Evolutionary conservation across 2,329 filamentous ascomycete species (phyloP).

Genomic region (Neocucurbitaria cava): DNA sequence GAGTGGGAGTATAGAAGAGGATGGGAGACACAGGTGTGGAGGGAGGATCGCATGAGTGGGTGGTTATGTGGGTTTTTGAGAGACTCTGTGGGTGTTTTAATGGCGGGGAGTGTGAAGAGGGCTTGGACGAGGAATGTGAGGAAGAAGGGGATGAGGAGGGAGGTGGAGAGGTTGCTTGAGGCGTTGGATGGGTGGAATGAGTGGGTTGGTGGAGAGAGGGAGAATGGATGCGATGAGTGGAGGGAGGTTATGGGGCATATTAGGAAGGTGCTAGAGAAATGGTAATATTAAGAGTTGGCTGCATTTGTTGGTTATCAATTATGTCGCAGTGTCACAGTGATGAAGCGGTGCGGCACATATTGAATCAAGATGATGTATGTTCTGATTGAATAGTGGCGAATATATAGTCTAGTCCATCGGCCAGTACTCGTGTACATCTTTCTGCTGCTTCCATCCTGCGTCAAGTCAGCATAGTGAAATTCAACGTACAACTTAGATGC

Average conservation of each 20-base stretch:
- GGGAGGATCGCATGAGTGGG: not conserved
- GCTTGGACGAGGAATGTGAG: slow-evolving; percentile 10
- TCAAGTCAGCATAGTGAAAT: not conserved
- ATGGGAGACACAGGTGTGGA: too few species aligned
- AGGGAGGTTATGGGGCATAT: not conserved
- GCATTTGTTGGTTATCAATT: too few species aligned
- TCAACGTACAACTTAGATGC: not conserved
- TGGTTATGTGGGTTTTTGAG: slow-evolving; percentile 1
- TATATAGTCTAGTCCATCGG: not conserved
- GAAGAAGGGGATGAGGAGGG: slow-evolving; percentile 2
- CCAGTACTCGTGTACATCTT: slow-evolving; percentile 20
- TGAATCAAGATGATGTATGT: too few species aligned
- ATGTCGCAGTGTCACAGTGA: too few species aligned
- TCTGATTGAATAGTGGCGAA: not conserved
- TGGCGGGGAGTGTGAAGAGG: slow-evolving; percentile 6
- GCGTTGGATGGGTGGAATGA: slow-evolving; percentile 7
- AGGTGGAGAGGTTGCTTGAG: slow-evolving; percentile 9
- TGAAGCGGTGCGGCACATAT: too few species aligned
- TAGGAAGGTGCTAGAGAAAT: slow-evolving; percentile 7
- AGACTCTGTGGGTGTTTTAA: slow-evolving; percentile 6
- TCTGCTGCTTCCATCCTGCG: slow-evolving; percentile 27
- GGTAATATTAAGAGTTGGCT: too few species aligned
- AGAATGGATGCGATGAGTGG: not conserved
- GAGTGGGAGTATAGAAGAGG: too few species aligned
- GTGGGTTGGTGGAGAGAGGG: not conserved